Base-by-base conservation (phyloP, 441 rosid genomes). In the Pelargonium citronellum region DNA sequence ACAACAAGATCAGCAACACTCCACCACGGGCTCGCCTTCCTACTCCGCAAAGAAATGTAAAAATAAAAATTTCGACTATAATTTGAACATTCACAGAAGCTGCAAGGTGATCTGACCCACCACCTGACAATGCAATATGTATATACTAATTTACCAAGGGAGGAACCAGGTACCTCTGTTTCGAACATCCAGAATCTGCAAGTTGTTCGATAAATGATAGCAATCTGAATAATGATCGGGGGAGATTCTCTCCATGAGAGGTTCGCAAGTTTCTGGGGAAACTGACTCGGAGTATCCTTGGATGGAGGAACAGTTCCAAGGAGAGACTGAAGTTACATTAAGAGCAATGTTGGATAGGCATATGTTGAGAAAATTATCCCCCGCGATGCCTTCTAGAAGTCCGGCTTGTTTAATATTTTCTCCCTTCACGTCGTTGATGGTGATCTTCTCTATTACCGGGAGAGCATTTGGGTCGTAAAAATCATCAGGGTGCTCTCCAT, bases 401-500 rank as follows among this genome's bases (percentile, higher is more conserved):
- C 99, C 99, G 16, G 96, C 99, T 37, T 78, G 73, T 53, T 73
- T 83, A 15, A 95, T 79, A 13, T 76, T 85, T 67, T 81, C 85
- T 37, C 99, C 99, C 27, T 10, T 73, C 67, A 95, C 79, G 80
- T 95, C 83, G 77, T 85, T 84, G 67, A 95, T 63, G 19, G 96
- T 91, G 30, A 95, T 81, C 72, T 75, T 80, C 71, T 91, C 92
- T 34, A 95, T 75, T 63, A 24, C 9, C 0, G 99, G 99, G 60
- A 91, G 86, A 34, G 96, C 96, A 57, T 73, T 85, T 22, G 90
- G 89, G 74, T 95, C 88, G 13, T 74, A 95, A 2, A 49, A 66
- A 57, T 82, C 96, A 67, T 91, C 99, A 17, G 99, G 99, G 79
- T 95, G 99, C 76, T 95, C 96, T 61, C 96, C 96, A 70, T 84